Conservation (phyloP, 2,329 filamentous ascomycete genomes). For the Epichloe sp. region DNA sequence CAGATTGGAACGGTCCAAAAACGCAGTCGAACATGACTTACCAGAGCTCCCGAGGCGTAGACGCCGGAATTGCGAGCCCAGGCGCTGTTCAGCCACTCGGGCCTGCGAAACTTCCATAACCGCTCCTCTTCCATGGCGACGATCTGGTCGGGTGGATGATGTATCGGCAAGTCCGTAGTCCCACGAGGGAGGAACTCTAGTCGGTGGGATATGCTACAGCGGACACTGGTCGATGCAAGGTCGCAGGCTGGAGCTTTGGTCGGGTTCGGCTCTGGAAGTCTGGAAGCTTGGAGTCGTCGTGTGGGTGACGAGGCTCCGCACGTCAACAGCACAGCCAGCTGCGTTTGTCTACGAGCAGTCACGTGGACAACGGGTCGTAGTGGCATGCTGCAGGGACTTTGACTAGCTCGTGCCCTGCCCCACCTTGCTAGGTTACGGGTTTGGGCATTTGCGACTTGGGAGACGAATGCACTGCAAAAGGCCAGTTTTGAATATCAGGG, state of each 20-base stretch:
- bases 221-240: neutral
- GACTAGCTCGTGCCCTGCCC: neutral
- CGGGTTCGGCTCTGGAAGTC: neutral
- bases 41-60: slow-evolving; percentile 49
- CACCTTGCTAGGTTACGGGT: too few relatives aligned
- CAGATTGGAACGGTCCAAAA: too few relatives aligned
- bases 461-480: too few relatives aligned
- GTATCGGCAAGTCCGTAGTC: neutral
- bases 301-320: slow-evolving; percentile 14
- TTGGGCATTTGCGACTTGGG: too few relatives aligned
- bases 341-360: neutral
- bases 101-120: slow-evolving; percentile 53
- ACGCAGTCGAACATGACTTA: slow-evolving; percentile 23
- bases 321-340: neutral
- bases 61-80: slow-evolving; percentile 51
- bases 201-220: neutral
- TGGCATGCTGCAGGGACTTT: neutral
- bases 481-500: too few relatives aligned
- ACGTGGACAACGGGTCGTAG: neutral
- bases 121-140: slow-evolving; percentile 47
- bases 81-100: slow-evolving; percentile 53
- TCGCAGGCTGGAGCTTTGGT: slow-evolving; percentile 9
- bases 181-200: neutral
- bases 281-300: neutral
- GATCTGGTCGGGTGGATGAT: neutral